phyloP scores from a whole-genome alignment of 345 rosid genomes.

The Euphorbia tirucalli region DNA sequence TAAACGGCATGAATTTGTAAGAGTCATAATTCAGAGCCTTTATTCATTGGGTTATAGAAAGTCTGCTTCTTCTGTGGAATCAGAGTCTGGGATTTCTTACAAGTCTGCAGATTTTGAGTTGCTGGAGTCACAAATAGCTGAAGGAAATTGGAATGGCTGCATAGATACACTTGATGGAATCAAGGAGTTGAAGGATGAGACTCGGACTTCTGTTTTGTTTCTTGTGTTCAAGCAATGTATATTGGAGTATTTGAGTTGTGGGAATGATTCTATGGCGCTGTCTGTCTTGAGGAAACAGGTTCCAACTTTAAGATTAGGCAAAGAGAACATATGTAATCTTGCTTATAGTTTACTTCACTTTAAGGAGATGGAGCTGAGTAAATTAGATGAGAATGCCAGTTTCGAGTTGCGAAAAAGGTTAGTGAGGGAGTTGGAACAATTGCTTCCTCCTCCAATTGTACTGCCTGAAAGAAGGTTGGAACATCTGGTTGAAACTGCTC shows the following conservation, averaged over 20 bases:
- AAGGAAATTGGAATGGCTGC: conserved; percentile 71
- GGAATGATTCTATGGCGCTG: conserved; percentile 57
- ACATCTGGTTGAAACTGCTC: conserved; percentile 62
- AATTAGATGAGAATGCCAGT: conserved; percentile 33
- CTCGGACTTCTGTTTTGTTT: conserved; percentile 53
- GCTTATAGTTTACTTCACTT: conserved; percentile 46
- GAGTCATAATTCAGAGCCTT: conserved; percentile 67
- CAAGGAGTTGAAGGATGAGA: conserved; percentile 43
- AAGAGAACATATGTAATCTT: conserved; percentile 57
- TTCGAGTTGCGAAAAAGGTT: conserved; percentile 45
- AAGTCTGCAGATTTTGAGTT: conserved; percentile 45
- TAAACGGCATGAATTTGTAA: conserved; percentile 58
- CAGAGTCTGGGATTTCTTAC: conserved; percentile 53
- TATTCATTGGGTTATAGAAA: conserved; percentile 65
- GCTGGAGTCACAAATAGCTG: conserved; percentile 58
- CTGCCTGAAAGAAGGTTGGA: conserved; percentile 68
- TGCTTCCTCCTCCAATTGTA: conserved; percentile 58
- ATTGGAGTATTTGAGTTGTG: conserved; percentile 56
- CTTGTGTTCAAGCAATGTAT: conserved; percentile 64
- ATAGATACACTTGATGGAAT: conserved; percentile 40
- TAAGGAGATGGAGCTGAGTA: conserved; percentile 45
- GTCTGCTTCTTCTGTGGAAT: conserved; percentile 67
- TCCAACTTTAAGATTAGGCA: conserved; percentile 45
- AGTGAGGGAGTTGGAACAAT: conserved; percentile 50
- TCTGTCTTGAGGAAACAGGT: conserved; percentile 51